Evolutionary conservation across 306 rosid genomes (phyloP), one percentile per base, ranked within the genome.

Genomic region (Pterocarpus santalinus): DNA sequence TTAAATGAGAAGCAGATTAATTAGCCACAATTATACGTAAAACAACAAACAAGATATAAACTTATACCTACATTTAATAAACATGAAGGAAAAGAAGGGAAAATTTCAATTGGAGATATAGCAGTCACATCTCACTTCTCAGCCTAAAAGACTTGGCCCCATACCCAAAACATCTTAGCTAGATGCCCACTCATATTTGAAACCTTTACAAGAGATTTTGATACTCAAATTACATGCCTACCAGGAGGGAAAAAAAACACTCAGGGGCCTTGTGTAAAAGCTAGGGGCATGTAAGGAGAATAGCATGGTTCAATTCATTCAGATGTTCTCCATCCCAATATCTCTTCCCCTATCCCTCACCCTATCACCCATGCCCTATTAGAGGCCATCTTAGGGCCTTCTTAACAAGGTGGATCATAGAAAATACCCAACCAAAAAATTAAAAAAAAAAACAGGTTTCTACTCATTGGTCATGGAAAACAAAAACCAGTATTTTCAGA

Each of bases 1-100:
- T 88, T 81, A 49, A 86, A 78, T 53, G 46, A 73, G 52, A 73
- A 69, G 32, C 74, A 83, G 77, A 61, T 55, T 49, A 79, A 74
- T 84, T 75, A 85, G 80, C 56, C 62, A 64, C 73, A 76, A 49
- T 68, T 38, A 63, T 7, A 73, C 10, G 47, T 8, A 64, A 62
- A 70, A 17, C 32, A 57, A 73, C 44, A 64, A 34, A 38, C 44
- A 7, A 81, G 7, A 64, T 33, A 69, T 47, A 55, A 64, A 68
- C 53, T 60, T 77, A 22, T 76, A 17, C 64, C 43, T 41, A 64
- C 10, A 47, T 70, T 33, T 5, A 73, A 46, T 73, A 69, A 57
- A 51, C 51, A 74, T 7, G 28, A 68, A 28, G 14, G 28, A 36
- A 41, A 58, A 47, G 28, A 32, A 34, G 17, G 28, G 33, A 0